Evolutionary conservation across 2,329 filamentous ascomycete genomes (phyloP).

Genomic region (Talaromyces sp.): DNA sequence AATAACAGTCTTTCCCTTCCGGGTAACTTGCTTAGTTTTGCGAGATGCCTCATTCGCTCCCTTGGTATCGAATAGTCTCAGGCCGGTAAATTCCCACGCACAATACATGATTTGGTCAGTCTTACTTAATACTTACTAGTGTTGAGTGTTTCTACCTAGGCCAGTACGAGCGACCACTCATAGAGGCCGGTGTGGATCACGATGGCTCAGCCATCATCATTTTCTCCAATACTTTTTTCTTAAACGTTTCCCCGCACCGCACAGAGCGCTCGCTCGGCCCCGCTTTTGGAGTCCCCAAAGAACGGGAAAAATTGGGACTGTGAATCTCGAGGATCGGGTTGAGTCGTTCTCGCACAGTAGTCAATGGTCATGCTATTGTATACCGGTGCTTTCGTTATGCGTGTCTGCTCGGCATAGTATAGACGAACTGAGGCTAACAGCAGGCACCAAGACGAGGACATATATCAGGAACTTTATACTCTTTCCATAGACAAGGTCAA

Average conservation of each 20-base stretch:
- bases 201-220: not conserved
- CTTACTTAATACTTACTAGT: no score
- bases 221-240: not conserved
- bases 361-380: not conserved
- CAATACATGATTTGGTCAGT: no score
- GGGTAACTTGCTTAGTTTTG: not conserved
- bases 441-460: not conserved
- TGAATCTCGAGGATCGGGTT: not conserved
- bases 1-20: not conserved
- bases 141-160: not conserved
- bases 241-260: not conserved
- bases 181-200: not conserved
- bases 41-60: not conserved
- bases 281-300: not conserved
- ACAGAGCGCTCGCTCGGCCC: not conserved
- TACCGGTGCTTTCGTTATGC: not conserved
- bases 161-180: no score
- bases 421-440: not conserved
- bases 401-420: not conserved
- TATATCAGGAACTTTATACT: not conserved
- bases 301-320: not conserved
- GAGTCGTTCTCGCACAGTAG: not conserved
- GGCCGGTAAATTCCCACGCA: not conserved
- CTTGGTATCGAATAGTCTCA: not conserved
- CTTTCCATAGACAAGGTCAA: not conserved